Percentiles rank a stretch among this genome's conserved stretches.
Evolutionary conservation across 1,139 yeast species (phyloP).

Genomic region (Hemisphaericaspora lyxosophila): DNA sequence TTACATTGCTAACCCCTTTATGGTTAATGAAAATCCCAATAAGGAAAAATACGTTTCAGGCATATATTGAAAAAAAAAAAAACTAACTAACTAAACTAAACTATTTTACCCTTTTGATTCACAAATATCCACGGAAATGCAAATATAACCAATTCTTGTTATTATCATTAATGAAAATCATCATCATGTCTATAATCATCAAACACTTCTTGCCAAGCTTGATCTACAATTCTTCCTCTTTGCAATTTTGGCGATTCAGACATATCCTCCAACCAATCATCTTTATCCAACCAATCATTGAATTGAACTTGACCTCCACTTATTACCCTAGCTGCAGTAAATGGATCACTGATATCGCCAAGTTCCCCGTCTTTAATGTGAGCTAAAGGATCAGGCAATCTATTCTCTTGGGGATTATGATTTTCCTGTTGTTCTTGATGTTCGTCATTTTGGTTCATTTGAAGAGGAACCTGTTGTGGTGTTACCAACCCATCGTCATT

Average conservation of each 20-base stretch:
- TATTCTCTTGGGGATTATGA: conserved; percentile 19
- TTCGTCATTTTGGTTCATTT: conserved; percentile 2
- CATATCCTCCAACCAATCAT: conserved; percentile 24
- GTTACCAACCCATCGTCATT: conserved; percentile 2
- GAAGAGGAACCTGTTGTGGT: conserved; percentile 3
- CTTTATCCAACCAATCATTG: conserved; percentile 39
- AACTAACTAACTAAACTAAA: too few relatives aligned
- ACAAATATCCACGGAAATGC: conserved; percentile 5
- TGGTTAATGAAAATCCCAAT: too few relatives aligned
- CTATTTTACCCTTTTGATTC: too few relatives aligned
- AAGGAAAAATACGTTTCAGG: too few relatives aligned
- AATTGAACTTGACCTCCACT: conserved; percentile 44
- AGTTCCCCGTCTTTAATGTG: conserved; percentile 44
- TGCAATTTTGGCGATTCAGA: conserved; percentile 7
- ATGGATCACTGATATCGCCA: conserved; percentile 28
- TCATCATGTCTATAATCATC: conserved; percentile 46
- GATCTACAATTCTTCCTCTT: conserved; percentile 23
- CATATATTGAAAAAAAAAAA: too few relatives aligned
- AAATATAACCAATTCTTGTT: conserved; percentile 6
- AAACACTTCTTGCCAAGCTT: conserved; percentile 38
- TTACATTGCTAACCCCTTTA: too few relatives aligned
- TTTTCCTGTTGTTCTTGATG: conserved; percentile 5
- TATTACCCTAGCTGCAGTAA: conserved; percentile 42
- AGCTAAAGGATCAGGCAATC: conserved; percentile 47
- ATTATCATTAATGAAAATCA: conserved; percentile 21